phyloP scores from a whole-genome alignment of 2,329 filamentous ascomycete genomes.

The Metarhizium robertsii region DNA sequence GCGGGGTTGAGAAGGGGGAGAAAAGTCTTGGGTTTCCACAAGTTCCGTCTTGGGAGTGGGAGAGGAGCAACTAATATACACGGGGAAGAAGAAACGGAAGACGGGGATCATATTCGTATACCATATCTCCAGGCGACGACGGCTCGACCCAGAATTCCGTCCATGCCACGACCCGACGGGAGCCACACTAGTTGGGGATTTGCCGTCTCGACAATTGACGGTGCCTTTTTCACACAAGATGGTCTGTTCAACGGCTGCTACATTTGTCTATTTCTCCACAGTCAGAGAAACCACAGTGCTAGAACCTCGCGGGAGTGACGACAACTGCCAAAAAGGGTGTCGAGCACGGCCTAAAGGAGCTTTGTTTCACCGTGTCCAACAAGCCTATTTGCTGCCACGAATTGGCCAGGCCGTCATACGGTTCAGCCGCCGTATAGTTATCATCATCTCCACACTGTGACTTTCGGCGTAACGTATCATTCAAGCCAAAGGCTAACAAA shows the following conservation, averaged over 20 bases:
- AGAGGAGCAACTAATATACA: neutral
- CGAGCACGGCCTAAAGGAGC: no score
- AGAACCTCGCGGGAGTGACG: no score
- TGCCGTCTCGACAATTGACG: no score
- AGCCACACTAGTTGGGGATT: neutral
- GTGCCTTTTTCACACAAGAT: neutral
- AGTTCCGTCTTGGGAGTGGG: neutral
- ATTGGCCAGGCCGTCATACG: no score
- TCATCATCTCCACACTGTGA: no score
- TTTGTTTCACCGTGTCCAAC: no score
- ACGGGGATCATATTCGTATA: neutral
- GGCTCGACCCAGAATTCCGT: neutral
- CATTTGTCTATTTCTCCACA: no score
- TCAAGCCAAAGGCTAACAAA: neutral
- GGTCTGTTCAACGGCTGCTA: no score
- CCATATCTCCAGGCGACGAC: neutral
- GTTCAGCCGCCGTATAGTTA: no score
- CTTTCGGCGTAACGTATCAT: constrained; percentile 9
- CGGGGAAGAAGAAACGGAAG: neutral
- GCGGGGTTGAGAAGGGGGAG: neutral
- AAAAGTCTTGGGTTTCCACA: neutral
- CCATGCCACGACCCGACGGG: neutral
- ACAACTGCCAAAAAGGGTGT: no score
- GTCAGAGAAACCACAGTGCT: no score
- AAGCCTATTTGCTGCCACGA: no score